These are phyloP conservation scores for Fraxinus sp. DNA, from an alignment of 305 asterid species.

Conservation along the genomic window DNA sequence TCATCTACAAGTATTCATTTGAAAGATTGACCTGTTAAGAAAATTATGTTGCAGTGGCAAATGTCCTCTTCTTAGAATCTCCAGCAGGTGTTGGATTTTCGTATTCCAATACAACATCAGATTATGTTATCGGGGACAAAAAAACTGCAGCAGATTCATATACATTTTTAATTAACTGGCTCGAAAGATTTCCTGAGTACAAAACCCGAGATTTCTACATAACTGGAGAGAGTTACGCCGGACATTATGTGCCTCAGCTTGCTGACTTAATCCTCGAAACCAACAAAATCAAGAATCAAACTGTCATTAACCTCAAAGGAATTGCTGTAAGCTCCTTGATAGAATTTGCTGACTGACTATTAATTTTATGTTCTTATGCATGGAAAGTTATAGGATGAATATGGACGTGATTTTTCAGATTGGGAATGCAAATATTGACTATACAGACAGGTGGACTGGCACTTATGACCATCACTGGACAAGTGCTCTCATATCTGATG, in stretches of 20 bases:
- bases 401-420: constrained; percentile 30
- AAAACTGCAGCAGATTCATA: constrained; percentile 44
- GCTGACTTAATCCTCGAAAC: constrained; percentile 42
- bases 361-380: neutral
- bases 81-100: constrained; percentile 76
- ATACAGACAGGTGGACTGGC: constrained; percentile 30
- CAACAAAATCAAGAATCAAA: constrained; percentile 43
- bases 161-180: constrained; percentile 51
- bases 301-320: constrained; percentile 53
- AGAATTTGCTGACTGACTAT: neutral
- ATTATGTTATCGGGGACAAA: constrained; percentile 42
- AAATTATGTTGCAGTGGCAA: constrained; percentile 43
- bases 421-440: constrained; percentile 50
- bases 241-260: constrained; percentile 63
- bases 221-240: constrained; percentile 58
- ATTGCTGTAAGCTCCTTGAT: constrained; percentile 42
- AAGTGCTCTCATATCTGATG: constrained; percentile 54
- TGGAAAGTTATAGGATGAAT: neutral
- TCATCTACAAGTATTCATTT: neutral
- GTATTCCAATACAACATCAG: constrained; percentile 47
- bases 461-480: constrained; percentile 41
- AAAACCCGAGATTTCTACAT: constrained; percentile 46
- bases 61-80: constrained; percentile 56
- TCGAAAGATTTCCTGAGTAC: constrained; percentile 60
- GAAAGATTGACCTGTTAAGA: neutral